Evolutionary conservation across 2,329 filamentous ascomycete species (phyloP), one percentile per base, ranked within the genome.

Genomic region (Penicillium sp.): DNA sequence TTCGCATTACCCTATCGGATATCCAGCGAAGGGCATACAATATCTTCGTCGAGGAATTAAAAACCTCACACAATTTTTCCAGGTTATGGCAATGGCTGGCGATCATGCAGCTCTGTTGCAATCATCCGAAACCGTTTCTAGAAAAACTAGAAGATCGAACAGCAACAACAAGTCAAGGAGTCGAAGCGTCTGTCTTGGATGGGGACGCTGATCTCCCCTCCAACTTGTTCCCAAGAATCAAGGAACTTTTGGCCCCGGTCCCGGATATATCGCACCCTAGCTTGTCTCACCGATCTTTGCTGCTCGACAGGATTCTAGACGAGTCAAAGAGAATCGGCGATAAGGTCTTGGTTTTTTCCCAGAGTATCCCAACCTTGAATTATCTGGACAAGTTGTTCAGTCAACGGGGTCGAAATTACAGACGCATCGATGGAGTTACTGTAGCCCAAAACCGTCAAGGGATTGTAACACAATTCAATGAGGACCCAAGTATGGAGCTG

Each of bases 291-390:
- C 93, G 94, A 67, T 82, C 88, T 6, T 65, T 77, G 12, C 76
- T 92, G 6, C 75, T 95, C n/a, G 74, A 85, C 42, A 74, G 81
- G 44, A 93, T 97, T 48, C 71, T 96, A 0, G 77, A 87, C 22
- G 81, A 87, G 59, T 87, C 87, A 6, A 82, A 81, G 37, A 68
- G 69, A 1, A 73, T 79, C 0, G 79, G 81, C 0, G 92, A 97
- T 70, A 92, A 92, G 66, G 82, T 92, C 1, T 79, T 97, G 1
- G 76, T 96, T 0, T 97, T 97, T 66, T 89, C 88, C 0, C 88
- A 91, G 51, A 89, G 85, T 14, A 77, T 91, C 11, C 75, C 77
- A 0, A 89, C 88, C 0, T 76, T 97, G 5, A 68, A 92, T 62
- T 93, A 87, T 62, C 77, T 96, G 1, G 81, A 86, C 49, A 62